Conservation (phyloP, 345 rosid species). For the Camelina sativa region DNA sequence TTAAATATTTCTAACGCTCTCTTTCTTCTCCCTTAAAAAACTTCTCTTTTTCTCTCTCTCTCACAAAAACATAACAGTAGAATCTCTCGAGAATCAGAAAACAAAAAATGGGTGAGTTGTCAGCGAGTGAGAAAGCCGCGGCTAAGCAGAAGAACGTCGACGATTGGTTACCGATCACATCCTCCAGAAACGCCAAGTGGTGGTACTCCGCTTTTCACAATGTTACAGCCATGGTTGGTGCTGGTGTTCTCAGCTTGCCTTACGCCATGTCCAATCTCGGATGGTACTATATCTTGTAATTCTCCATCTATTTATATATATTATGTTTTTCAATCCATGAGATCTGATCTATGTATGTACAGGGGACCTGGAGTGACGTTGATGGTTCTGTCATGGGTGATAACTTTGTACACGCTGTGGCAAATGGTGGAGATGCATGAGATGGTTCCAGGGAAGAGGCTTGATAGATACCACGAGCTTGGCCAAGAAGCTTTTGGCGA, state of each 20-base stretch:
- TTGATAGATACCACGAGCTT: conserved; percentile 75
- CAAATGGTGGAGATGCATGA: conserved; percentile 95
- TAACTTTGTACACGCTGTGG: conserved; percentile 77
- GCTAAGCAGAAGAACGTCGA: conserved; percentile 47
- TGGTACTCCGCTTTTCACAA: conserved; percentile 73
- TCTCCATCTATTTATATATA: not conserved
- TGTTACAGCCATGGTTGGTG: conserved; percentile 83
- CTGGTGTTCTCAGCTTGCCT: conserved; percentile 70
- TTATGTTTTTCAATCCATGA: not conserved
- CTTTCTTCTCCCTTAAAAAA: conserved; percentile 7
- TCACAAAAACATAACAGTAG: not conserved
- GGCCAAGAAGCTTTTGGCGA: conserved; percentile 76
- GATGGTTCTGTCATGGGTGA: conserved; percentile 67
- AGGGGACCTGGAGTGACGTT: conserved; percentile 68
- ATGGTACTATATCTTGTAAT: conserved; percentile 43
- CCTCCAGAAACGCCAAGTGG: conserved; percentile 66
- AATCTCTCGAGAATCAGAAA: not conserved
- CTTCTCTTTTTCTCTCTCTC: not conserved
- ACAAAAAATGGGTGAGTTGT: conserved; percentile 17
- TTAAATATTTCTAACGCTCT: conserved; percentile 7
- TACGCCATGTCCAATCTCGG: conserved; percentile 73
- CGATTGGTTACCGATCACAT: conserved; percentile 71
- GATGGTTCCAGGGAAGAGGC: conserved; percentile 66
- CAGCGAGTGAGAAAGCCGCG: conserved; percentile 32
- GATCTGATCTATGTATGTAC: not conserved